Percentiles rank a stretch among this genome's conserved stretches.
Conservation (phyloP, 331 rosid species). For the Rhamnella rubrinervis region DNA sequence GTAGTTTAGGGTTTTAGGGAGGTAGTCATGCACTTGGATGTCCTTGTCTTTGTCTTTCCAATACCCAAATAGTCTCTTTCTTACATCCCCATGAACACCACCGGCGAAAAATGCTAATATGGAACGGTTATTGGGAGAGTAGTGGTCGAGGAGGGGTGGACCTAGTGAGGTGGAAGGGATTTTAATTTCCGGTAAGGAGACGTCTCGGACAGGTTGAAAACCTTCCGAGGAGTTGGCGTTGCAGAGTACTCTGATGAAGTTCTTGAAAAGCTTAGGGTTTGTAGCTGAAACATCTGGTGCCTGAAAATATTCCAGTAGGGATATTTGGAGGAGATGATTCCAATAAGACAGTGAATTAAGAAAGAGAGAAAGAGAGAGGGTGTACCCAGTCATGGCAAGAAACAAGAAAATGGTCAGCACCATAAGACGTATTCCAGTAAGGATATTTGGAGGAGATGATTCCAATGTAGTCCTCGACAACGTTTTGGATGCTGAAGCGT, state of each 20-base stretch:
- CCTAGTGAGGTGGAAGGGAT: conserved; percentile 26
- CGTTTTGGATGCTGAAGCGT: conserved; percentile 29
- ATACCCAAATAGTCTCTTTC: conserved; percentile 29
- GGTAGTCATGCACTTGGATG: conserved; percentile 47
- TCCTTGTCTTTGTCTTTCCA: conserved; percentile 47
- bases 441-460: conserved; percentile 41
- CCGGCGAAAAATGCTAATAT: conserved; percentile 62
- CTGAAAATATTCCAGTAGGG: too few relatives aligned
- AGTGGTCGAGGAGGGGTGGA: conserved; percentile 14
- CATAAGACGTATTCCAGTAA: conserved; percentile 43
- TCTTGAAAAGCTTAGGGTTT: conserved; percentile 36
- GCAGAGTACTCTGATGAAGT: conserved; percentile 53
- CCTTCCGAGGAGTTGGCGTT: conserved; percentile 65
- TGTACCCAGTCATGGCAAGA: conserved; percentile 74
- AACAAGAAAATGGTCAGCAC: conserved; percentile 60
- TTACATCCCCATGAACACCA: conserved; percentile 42
- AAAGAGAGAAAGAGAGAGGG: not conserved
- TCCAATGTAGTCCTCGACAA: conserved; percentile 47
- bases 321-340: too few relatives aligned
- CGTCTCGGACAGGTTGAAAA: conserved; percentile 36
- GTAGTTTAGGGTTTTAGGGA: conserved; percentile 43
- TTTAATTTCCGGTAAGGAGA: conserved; percentile 46
- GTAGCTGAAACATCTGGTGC: conserved; percentile 44
- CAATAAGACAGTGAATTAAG: not conserved
- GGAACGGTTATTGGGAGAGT: conserved; percentile 32